Evolutionary conservation across 768 basidiomycete genomes (phyloP), one percentile per base, ranked within the genome.

Genomic region (Russula earlei): DNA sequence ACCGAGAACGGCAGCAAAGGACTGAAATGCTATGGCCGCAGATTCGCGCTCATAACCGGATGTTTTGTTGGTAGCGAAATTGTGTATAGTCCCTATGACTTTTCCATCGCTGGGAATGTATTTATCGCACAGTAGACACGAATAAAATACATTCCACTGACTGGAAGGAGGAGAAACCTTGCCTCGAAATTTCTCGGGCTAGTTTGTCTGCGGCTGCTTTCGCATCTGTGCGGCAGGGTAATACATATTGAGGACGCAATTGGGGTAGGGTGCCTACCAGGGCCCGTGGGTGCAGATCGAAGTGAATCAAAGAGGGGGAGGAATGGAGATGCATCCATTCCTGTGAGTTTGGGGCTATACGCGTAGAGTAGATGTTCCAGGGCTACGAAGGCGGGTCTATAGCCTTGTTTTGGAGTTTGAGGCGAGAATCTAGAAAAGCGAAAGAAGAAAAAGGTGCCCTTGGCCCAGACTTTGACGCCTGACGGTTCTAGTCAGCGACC

Each of bases 1-100:
- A 29, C 93, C 93, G 24, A 91, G 76, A 52, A 82, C 74, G 42
- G 71, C 74, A 47, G 86, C 79, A 22, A 94, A 69, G 8, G 88
- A 87, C 56, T 85, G 84, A 67, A 87, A 86, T 8, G 79, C 90
- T 58, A 92, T 81, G 45, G 85, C 84, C 38, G 85, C 84, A 33
- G 89, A 89, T 74, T 93, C 91, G 56, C 91, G 85, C 69, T 91
- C 91, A 66, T 80, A 90, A 50, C 88, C 88, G 27, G 85, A 88
- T 72, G 91, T 91, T 71, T 88, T 88, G 70, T 91, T 90, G 56
- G 79, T 78, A 29, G 85, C 86, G 67, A 83, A 90, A 20, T 66
- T 60, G 54, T 86, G 82, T 46, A 93, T 72, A 34, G 81, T 78
- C 49, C 77, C 72, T 45, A 92, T 69, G 49, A 94, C 70, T 49